Evolutionary conservation across 2,329 filamentous ascomycete species (phyloP).

Genomic region (Colletotrichum truncatum): DNA sequence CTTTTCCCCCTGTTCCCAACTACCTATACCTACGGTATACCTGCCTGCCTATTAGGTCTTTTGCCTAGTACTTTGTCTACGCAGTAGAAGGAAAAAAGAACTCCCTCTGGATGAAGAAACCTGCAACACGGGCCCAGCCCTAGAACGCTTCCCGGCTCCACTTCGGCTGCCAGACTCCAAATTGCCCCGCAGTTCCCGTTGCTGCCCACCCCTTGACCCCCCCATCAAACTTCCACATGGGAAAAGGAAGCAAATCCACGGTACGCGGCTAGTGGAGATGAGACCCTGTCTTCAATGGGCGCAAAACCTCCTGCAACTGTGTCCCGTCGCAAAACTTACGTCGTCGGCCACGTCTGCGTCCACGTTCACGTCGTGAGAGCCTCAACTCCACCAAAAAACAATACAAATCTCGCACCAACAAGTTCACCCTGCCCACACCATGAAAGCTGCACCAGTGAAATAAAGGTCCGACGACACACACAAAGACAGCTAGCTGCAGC

Average conservation of each 20-base stretch:
- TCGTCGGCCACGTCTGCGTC: not conserved
- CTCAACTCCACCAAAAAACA: not conserved
- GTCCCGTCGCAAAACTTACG: conserved; percentile 19
- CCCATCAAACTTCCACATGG: not conserved
- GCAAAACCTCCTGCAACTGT: conserved; percentile 22
- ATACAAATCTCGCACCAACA: not conserved
- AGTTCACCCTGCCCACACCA: conserved; percentile 2
- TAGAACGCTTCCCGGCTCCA: not conserved
- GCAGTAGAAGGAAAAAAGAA: not conserved
- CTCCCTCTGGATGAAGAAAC: not conserved
- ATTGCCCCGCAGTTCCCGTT: not conserved
- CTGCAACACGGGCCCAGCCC: no score
- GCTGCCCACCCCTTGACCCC: not conserved
- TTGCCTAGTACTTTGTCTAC: no score
- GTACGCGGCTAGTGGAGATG: conserved; percentile 1
- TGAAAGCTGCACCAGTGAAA: not conserved
- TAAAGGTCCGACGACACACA: not conserved
- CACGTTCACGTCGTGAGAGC: conserved; percentile 1
- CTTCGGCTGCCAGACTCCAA: not conserved
- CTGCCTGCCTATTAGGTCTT: no score
- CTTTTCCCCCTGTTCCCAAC: no score
- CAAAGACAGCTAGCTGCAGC: not conserved
- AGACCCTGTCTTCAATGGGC: conserved; percentile 12
- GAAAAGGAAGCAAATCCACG: not conserved
- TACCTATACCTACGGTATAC: no score